These are phyloP conservation scores for Flaveria ramosissima DNA, from an alignment of 129 eudicot species.

Conservation along the genomic window DNA sequence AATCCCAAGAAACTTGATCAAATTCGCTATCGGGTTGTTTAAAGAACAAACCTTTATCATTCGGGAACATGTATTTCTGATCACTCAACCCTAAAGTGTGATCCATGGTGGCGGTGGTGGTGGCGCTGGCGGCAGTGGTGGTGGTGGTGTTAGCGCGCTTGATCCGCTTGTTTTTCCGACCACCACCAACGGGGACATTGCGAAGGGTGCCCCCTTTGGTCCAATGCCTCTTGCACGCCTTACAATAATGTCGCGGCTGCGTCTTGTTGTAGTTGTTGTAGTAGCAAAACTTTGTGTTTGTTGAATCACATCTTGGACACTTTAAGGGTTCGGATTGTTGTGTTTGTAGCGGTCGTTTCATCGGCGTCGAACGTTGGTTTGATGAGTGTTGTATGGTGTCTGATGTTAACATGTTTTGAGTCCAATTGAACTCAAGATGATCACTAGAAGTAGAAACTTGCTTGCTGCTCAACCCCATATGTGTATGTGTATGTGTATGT, in stretches of 20 bases:
- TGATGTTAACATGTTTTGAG: slow-evolving; percentile 37
- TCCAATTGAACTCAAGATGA: slow-evolving; percentile 52
- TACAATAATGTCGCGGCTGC: slow-evolving; percentile 83
- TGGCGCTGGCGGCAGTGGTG: neutral
- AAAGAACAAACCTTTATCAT: slow-evolving; percentile 26
- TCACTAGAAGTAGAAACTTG: slow-evolving; percentile 57
- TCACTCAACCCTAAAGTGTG: slow-evolving; percentile 27
- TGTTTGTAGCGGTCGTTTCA: slow-evolving; percentile 36
- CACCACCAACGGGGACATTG: slow-evolving; percentile 89
- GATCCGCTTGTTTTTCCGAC: slow-evolving; percentile 82
- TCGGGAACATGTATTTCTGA: slow-evolving; percentile 29
- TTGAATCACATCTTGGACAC: slow-evolving; percentile 81
- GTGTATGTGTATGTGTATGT: neutral
- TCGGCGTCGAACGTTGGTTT: slow-evolving; percentile 35
- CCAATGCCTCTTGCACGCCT: slow-evolving; percentile 91
- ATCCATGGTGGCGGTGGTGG: slow-evolving; percentile 15
- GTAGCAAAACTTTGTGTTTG: slow-evolving; percentile 86
- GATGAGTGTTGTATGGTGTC: slow-evolving; percentile 31
- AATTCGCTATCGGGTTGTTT: slow-evolving; percentile 26
- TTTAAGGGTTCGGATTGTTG: slow-evolving; percentile 51
- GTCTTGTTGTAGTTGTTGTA: slow-evolving; percentile 92
- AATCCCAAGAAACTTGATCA: slow-evolving; percentile 42
- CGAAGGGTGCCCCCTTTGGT: slow-evolving; percentile 95
- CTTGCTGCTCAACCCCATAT: slow-evolving; percentile 63
- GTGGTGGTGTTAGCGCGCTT: slow-evolving; percentile 40